A percentile compares a stretch with the other conserved stretches of the same genome.
Conservation (phyloP, 139 green algal genomes). For the Picochlorum sp. region DNA sequence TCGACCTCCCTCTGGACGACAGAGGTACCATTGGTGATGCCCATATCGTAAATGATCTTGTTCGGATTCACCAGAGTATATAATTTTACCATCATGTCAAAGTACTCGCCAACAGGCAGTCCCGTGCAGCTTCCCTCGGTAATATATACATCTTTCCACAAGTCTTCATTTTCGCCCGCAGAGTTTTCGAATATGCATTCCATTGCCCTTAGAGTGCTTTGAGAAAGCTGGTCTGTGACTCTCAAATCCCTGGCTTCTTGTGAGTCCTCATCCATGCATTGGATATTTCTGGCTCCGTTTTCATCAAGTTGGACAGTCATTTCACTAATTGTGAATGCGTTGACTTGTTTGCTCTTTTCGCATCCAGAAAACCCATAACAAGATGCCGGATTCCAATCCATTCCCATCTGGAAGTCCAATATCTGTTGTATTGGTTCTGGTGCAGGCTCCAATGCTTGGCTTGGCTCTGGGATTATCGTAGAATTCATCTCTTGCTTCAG, state of each 20-base stretch:
- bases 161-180: neutral
- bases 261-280: conserved; percentile 1
- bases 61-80: neutral
- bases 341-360: neutral
- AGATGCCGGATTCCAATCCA: neutral
- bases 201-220: neutral
- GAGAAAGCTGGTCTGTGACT: conserved; percentile 1
- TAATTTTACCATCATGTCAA: conserved; percentile 1
- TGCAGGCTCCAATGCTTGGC: neutral
- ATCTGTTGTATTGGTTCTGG: neutral
- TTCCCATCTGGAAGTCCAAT: neutral
- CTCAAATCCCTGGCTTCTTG: neutral
- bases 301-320: neutral
- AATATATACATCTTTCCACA: neutral
- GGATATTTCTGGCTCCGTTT: neutral
- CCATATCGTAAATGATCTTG: conserved; percentile 2
- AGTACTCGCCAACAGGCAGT: neutral
- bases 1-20: conserved; percentile 1
- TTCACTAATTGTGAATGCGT: neutral
- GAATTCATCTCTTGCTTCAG: neutral
- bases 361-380: neutral
- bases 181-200: conserved; percentile 1
- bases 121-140: conserved; percentile 1
- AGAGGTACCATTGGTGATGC: neutral
- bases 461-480: neutral